A percentile compares a stretch with the other conserved stretches of the same genome.
Conservation (phyloP, 2,329 filamentous ascomycete genomes). For the Fusarium sp. region DNA sequence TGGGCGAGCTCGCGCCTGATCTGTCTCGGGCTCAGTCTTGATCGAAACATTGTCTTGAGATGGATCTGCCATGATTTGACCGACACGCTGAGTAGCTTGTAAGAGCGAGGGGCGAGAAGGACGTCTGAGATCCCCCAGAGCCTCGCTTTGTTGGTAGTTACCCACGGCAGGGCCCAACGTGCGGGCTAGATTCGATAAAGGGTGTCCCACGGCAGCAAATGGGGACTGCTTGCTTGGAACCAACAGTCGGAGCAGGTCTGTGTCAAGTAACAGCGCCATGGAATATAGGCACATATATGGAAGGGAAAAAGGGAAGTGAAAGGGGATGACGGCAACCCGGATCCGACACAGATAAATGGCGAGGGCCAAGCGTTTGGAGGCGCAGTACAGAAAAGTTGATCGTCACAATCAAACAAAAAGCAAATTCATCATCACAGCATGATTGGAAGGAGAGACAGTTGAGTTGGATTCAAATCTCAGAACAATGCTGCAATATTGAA, state of each 20-base stretch:
- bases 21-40: conserved; percentile 5
- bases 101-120: conserved; percentile 9
- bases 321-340: not conserved
- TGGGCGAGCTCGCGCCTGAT: conserved; percentile 27
- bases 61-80: conserved; percentile 33
- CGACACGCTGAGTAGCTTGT: not conserved
- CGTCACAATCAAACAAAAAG: conserved; percentile 26
- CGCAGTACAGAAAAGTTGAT: conserved; percentile 24
- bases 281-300: conserved; percentile 2
- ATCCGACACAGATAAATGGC: conserved; percentile 12
- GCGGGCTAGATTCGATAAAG: conserved; percentile 9
- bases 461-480: conserved; percentile 34
- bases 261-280: conserved; percentile 3
- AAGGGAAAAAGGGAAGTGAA: conserved; percentile 3
- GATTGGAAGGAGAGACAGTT: conserved; percentile 24
- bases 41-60: conserved; percentile 14
- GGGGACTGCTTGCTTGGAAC: conserved; percentile 19
- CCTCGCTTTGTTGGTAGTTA: conserved; percentile 19
- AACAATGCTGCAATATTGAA: conserved; percentile 23
- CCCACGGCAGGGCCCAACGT: not conserved
- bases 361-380: conserved; percentile 3
- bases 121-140: not conserved
- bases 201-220: conserved; percentile 15
- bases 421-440: conserved; percentile 13
- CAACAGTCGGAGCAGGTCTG: conserved; percentile 19